phyloP scores from a whole-genome alignment of 257 asterid species.

The Rauvolfia tetraphylla region DNA sequence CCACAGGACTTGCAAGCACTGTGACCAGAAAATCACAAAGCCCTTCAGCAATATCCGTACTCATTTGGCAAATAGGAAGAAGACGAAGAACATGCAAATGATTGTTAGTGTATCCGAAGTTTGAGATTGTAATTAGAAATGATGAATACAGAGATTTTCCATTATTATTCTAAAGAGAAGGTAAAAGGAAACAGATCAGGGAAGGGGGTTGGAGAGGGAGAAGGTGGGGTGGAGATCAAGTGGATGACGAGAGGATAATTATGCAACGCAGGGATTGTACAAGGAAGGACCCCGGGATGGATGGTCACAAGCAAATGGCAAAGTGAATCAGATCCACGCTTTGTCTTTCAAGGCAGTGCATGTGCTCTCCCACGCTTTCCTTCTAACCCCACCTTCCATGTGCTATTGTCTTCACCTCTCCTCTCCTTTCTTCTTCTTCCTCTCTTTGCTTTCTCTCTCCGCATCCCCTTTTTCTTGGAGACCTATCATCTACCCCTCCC shows the following conservation, averaged over 20 bases:
- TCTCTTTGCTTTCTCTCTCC: constrained; percentile 36
- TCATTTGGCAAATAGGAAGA: background rate
- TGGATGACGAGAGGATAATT: no score
- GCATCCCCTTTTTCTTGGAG: constrained; percentile 23
- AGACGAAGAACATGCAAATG: background rate
- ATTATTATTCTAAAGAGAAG: background rate
- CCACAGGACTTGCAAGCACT: no score
- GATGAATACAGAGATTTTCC: background rate
- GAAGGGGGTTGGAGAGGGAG: no score
- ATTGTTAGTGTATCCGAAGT: background rate
- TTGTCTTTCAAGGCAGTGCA: constrained; percentile 47
- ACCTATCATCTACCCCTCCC: constrained; percentile 3
- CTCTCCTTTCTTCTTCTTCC: no score
- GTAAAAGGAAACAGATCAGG: background rate
- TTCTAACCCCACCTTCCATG: constrained; percentile 42
- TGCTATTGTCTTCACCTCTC: constrained; percentile 36
- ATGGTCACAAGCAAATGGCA: background rate
- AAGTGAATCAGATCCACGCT: constrained; percentile 35
- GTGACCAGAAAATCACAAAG: background rate
- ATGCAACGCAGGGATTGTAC: no score
- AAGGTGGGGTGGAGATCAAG: no score
- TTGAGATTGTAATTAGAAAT: no score
- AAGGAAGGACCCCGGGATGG: no score
- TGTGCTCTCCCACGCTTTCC: constrained; percentile 47
- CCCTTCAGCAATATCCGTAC: background rate